Percentiles rank a stretch among this genome's conserved stretches.
phyloP scores from a whole-genome alignment of 2,329 filamentous ascomycete genomes.

The Curvularia sp. region DNA sequence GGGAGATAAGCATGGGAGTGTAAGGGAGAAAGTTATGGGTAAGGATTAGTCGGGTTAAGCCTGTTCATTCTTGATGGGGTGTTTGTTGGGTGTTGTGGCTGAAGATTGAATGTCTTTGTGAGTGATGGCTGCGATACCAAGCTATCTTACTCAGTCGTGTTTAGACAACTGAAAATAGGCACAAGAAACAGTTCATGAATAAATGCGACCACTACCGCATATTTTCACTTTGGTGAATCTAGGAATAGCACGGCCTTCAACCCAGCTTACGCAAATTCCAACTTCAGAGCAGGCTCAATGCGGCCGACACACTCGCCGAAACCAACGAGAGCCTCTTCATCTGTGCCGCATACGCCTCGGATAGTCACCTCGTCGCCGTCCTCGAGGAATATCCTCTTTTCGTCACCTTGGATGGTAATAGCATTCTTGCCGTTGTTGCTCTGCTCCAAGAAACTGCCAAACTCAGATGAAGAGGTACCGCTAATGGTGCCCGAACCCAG shows the following conservation, averaged over 20 bases:
- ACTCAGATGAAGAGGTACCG: slow-evolving; percentile 62
- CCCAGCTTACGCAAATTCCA: slow-evolving; percentile 23
- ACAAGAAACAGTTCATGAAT: neutral
- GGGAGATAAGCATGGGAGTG: neutral
- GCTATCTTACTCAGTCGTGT: neutral
- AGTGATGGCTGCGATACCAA: neutral
- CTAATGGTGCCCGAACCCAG: slow-evolving; percentile 82
- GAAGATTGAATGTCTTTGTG: neutral
- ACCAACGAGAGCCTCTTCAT: slow-evolving; percentile 72
- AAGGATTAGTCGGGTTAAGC: neutral
- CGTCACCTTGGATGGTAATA: slow-evolving; percentile 68
- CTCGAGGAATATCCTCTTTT: slow-evolving; percentile 73
- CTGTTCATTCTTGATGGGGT: neutral
- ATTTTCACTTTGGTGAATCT: neutral
- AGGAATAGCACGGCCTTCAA: neutral
- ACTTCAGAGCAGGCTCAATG: slow-evolving; percentile 56
- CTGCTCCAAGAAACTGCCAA: slow-evolving; percentile 76
- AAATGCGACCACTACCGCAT: neutral
- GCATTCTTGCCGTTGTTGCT: slow-evolving; percentile 71
- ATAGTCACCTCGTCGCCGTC: slow-evolving; percentile 76
- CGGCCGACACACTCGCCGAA: slow-evolving; percentile 76
- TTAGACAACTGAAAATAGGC: neutral
- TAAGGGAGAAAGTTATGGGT: neutral
- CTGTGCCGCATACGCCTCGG: slow-evolving; percentile 67
- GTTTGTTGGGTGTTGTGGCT: neutral